phyloP scores from a whole-genome alignment of 1,284 basidiomycete genomes.

The Kalmanozyma brasiliensis region DNA sequence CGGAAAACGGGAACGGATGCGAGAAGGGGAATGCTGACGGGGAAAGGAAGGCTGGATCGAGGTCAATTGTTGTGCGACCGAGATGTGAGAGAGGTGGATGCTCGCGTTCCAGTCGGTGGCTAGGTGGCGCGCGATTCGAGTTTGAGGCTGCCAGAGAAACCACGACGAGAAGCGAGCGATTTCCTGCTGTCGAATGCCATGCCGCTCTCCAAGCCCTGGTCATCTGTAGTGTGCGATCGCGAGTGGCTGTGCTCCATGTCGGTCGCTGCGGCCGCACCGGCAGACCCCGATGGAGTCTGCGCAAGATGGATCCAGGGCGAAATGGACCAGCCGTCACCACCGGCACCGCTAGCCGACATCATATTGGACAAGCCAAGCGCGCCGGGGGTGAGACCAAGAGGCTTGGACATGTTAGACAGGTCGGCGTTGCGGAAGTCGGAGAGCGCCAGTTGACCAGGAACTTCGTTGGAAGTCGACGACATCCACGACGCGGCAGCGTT shows the following conservation, averaged over 20 bases:
- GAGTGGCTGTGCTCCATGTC: slow-evolving; percentile 10
- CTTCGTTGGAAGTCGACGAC: slow-evolving; percentile 15
- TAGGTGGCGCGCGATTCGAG: slow-evolving; percentile 18
- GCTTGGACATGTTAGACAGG: slow-evolving; percentile 22
- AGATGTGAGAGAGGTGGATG: slow-evolving; percentile 2
- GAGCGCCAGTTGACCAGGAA: slow-evolving; percentile 24
- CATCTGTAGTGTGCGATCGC: slow-evolving; percentile 8
- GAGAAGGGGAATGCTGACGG: slow-evolving; percentile 2
- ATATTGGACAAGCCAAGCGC: slow-evolving; percentile 28
- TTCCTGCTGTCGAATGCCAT: slow-evolving; percentile 18
- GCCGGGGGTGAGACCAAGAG: slow-evolving; percentile 33
- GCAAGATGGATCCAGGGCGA: slow-evolving; percentile 47
- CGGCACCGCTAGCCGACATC: slow-evolving; percentile 16
- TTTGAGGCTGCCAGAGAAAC: slow-evolving; percentile 41
- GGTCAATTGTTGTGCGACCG: neutral
- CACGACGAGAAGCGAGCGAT: slow-evolving; percentile 42
- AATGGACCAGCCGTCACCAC: slow-evolving; percentile 46
- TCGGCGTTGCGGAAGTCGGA: slow-evolving; percentile 27
- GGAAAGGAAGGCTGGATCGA: slow-evolving; percentile 1
- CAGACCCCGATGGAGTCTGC: slow-evolving; percentile 28
- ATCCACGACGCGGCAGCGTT: slow-evolving; percentile 28
- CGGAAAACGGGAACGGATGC: slow-evolving; percentile 4
- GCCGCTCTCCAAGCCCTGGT: slow-evolving; percentile 10
- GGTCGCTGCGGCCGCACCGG: slow-evolving; percentile 8
- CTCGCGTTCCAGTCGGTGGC: slow-evolving; percentile 12